Base-by-base conservation (phyloP, 2,329 filamentous ascomycete species). In the Parasarocladium wereldwijsianum region DNA sequence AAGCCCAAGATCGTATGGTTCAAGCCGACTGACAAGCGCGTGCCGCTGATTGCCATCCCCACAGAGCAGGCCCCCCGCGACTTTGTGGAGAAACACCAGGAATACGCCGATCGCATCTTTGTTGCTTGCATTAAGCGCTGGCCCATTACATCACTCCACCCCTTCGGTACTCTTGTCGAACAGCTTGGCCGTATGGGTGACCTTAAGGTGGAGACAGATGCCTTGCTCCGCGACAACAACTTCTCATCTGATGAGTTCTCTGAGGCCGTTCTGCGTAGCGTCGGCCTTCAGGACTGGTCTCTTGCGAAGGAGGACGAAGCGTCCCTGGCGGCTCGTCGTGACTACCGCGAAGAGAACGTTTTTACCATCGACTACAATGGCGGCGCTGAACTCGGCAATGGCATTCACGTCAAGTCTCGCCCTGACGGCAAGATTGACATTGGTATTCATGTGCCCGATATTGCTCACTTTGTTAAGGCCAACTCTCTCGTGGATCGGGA, bases 1-100 rank as follows among this genome's bases (percentile, higher is more conserved):
- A 94, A 94, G 60, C 90, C 90, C 38, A 98, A 98, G 74, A 98
- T 98, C 57, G 90, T 98, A 24, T 98, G 90, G 90, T 98, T 98
- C 64, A 98, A 98, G 66, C 90, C 90, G 34, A 98, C 90, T 1
- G 90, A 98, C 59, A 96, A 98, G 70, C 84, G 90, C 49, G 90
- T 98, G 27, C 90, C 90, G 29, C 66, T 98, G 40, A 98, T 98
- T 54, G 90, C 90, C 32, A 98, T 98, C 40, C 90, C 90, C 2
- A 98, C 90, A 3, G 90, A 98, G 54, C 90, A 98, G 58, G 90
- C 90, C 7, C 90, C 90, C 13, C 79, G 85, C 20, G 90, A 96
- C 57, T 98, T 98, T 45, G 90, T 98, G 17, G 90, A 98, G 62
- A 93, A 90, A 56, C 90, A 98, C 53, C 84, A 93, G 53, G 84